A percentile compares a stretch with the other conserved stretches of the same genome.
phyloP scores from a whole-genome alignment of 805 yeast genomes.

The Myxozyma lipomycoides region DNA sequence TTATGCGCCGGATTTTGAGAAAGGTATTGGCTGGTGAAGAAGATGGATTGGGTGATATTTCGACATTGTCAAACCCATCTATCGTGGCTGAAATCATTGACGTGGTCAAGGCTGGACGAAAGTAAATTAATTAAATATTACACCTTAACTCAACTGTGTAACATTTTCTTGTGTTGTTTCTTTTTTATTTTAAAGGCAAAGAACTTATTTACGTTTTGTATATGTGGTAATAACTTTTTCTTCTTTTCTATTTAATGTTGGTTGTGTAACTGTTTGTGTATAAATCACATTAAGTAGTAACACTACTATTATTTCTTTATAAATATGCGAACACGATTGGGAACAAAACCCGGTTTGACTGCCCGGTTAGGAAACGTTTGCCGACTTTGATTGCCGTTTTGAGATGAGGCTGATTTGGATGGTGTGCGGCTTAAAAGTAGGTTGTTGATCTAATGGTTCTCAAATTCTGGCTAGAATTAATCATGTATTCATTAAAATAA shows the following conservation, averaged over 20 bases:
- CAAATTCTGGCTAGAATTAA: too few relatives aligned
- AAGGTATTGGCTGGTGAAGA: conserved; percentile 90
- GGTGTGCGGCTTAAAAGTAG: neutral
- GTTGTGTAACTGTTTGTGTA: too few relatives aligned
- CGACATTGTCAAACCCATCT: conserved; percentile 83
- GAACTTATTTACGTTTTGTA: neutral
- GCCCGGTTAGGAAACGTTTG: too few relatives aligned
- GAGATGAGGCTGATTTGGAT: neutral
- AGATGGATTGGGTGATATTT: conserved; percentile 85
- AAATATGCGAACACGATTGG: too few relatives aligned
- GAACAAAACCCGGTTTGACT: too few relatives aligned
- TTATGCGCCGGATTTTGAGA: conserved; percentile 96
- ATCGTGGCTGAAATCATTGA: conserved; percentile 70
- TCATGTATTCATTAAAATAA: neutral
- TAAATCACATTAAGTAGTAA: too few relatives aligned
- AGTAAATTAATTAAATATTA: conserved; percentile 1
- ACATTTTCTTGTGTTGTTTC: neutral
- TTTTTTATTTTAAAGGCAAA: neutral
- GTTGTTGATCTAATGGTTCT: neutral
- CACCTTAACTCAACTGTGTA: neutral
- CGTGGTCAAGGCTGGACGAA: conserved; percentile 23
- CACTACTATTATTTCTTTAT: too few relatives aligned
- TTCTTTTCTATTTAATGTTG: neutral
- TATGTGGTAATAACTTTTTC: neutral
- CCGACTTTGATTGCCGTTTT: too few relatives aligned